Percentiles rank a stretch among this genome's conserved stretches.
phyloP scores from a whole-genome alignment of 768 basidiomycete genomes.

The Lyophyllum decastes region DNA sequence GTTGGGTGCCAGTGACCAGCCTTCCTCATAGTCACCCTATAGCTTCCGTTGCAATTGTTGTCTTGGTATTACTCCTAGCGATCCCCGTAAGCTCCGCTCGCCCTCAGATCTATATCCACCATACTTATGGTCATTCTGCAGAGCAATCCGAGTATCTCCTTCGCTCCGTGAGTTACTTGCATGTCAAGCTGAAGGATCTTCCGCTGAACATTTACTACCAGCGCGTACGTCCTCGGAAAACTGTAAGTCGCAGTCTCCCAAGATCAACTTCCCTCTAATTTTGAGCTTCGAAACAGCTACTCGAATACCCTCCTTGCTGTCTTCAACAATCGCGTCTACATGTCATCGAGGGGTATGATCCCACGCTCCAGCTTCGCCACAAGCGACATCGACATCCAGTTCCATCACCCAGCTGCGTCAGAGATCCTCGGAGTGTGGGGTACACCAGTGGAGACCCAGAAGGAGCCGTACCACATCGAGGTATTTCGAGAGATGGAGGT shows the following conservation, averaged over 20 bases:
- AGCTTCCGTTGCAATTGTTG: slow-evolving; percentile 13
- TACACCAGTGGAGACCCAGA: neutral
- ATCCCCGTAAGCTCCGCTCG: slow-evolving; percentile 7
- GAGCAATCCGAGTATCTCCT: slow-evolving; percentile 14
- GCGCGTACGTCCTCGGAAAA: slow-evolving; percentile 15
- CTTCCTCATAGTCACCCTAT: neutral
- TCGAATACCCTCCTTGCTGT: slow-evolving; percentile 16
- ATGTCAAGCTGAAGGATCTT: neutral
- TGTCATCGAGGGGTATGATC: slow-evolving; percentile 8
- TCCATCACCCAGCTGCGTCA: neutral
- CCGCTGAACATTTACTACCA: neutral
- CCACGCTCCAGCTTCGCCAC: neutral
- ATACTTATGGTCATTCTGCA: neutral
- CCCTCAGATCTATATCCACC: neutral
- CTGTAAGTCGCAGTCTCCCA: slow-evolving; percentile 1
- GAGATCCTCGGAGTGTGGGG: neutral
- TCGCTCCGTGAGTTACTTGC: slow-evolving; percentile 11
- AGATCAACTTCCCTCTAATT: neutral
- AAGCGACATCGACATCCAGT: slow-evolving; percentile 6
- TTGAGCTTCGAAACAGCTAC: neutral
- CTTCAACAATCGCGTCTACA: slow-evolving; percentile 16
- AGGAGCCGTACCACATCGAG: neutral
- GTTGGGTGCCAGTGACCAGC: neutral
- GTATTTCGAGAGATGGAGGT: slow-evolving; percentile 9
- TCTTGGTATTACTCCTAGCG: slow-evolving; percentile 13